These are phyloP conservation scores for Rubia peregrina DNA, from an alignment of 305 asterid genomes.

Conservation along the genomic window DNA sequence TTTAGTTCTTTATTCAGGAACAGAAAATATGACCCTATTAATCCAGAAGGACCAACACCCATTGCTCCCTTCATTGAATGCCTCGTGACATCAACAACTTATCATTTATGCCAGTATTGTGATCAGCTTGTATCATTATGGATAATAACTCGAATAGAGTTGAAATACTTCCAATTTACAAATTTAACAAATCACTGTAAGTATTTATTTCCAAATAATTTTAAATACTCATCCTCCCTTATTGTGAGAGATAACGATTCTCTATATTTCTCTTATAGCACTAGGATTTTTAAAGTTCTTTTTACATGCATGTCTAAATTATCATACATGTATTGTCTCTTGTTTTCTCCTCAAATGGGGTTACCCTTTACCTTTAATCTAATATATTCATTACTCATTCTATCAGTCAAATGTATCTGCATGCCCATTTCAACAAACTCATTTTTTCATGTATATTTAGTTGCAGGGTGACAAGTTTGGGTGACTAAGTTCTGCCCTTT, in stretches of 20 bases:
- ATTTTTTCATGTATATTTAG: neutral
- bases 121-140: neutral
- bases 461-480: neutral
- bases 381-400: too few species aligned
- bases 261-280: neutral
- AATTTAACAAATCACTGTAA: neutral
- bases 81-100: slow-evolving; percentile 12
- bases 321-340: neutral
- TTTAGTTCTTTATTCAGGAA: neutral
- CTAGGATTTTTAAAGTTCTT: neutral
- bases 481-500: neutral
- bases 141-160: neutral
- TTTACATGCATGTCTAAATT: neutral
- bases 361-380: neutral
- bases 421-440: neutral
- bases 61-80: neutral
- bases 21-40: neutral
- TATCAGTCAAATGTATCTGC: neutral
- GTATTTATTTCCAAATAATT: neutral
- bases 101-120: neutral
- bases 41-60: neutral
- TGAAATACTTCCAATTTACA: neutral
- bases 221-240: neutral
- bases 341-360: neutral
- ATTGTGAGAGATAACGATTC: neutral